Evolutionary conservation across 768 basidiomycete species (phyloP).

Genomic region (Suillus paluster): DNA sequence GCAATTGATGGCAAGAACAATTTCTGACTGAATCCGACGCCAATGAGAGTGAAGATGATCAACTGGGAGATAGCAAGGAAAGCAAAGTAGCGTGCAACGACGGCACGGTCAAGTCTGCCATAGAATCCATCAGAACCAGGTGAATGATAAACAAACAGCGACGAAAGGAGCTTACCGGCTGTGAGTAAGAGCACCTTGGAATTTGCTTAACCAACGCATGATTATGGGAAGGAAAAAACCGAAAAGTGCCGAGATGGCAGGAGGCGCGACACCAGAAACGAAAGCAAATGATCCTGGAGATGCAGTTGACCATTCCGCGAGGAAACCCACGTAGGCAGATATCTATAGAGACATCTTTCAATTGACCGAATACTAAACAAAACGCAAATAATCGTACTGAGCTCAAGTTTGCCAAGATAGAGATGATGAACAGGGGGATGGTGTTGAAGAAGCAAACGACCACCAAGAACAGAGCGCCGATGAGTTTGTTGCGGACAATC

Average conservation of each 20-base stretch:
- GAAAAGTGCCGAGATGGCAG: constrained; percentile 85
- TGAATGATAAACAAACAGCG: neutral
- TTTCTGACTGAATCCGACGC: constrained; percentile 79
- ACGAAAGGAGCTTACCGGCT: constrained; percentile 27
- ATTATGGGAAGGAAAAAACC: constrained; percentile 89
- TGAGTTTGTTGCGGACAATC: constrained; percentile 62
- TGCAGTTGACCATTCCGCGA: constrained; percentile 67
- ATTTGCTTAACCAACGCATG: constrained; percentile 82
- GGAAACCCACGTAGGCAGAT: constrained; percentile 71
- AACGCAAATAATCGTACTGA: constrained; percentile 52
- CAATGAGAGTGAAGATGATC: constrained; percentile 91
- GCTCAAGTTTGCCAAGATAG: constrained; percentile 88
- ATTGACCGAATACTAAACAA: constrained; percentile 11
- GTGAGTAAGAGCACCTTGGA: constrained; percentile 56
- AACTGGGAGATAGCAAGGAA: constrained; percentile 95
- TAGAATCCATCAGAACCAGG: constrained; percentile 8
- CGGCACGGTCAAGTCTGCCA: constrained; percentile 82
- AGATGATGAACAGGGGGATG: constrained; percentile 87
- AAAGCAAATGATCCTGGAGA: constrained; percentile 77
- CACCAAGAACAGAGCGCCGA: constrained; percentile 81
- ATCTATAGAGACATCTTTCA: constrained; percentile 16
- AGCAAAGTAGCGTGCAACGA: constrained; percentile 89
- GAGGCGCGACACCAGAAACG: constrained; percentile 92
- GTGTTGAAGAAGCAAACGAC: constrained; percentile 94
- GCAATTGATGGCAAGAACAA: constrained; percentile 12